Base-by-base conservation (phyloP, 441 rosid species). In the Viola pubescens region DNA sequence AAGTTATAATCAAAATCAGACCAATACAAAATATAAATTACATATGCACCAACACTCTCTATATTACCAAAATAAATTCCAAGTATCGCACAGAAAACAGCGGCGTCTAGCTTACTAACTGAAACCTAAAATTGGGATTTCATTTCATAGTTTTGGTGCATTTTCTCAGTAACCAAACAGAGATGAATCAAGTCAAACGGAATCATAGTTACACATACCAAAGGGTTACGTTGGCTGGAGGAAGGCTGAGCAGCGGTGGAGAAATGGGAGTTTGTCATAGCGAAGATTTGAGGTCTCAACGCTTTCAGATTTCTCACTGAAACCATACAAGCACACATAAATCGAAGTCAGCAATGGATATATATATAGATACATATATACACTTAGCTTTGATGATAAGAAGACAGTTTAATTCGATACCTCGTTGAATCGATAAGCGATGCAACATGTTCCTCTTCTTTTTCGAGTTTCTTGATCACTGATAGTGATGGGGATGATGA, bases 161-260 rank as follows among this genome's bases (percentile, higher is more conserved):
- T 34, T 55, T 54, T 53, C 67, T 58, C 40, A 5, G 40, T 3
- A 9, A 62, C 40, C 58, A 63, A 56, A 37, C 59, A 48, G 48
- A 51, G 34, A 2, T 26, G 34, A 26, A 26, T 26, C 34, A 26
- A 26, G 2, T 26, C 34, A 26, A 26, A 26, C 34, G 34, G 34
- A 26, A 26, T 26, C 34, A 2, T 26, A 0, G 34, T 26, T 26
- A 2, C 34, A 2, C 34, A 6, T 71, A 89, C 97, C 77, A 73
- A 75, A 53, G 86, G 78, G 3, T 62, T 73, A 46, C 50, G 70
- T n/a, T 59, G 83, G 47, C 61, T 71, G 8, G 76, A 65, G 68
- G 84, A 80, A n/a, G 72, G 72, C 63, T 79, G 82, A 52, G 81
- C 52, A 1, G 82, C 86, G 9, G 88, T 81, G 41, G 95, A 78